phyloP scores from a whole-genome alignment of 768 basidiomycete genomes.

The Lentinula edodes region DNA sequence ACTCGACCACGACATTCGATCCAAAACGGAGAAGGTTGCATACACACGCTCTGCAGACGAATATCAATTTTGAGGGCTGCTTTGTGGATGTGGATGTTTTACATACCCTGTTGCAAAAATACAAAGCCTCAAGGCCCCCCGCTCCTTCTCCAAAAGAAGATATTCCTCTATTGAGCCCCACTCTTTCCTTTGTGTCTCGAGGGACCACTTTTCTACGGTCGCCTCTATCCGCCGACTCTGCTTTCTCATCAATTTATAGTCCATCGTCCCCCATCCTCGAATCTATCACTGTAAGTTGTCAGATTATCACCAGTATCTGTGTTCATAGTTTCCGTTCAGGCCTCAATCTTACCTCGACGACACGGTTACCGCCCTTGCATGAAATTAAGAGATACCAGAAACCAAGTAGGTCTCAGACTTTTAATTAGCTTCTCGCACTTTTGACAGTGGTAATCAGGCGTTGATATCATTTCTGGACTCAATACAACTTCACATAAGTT shows the following conservation, averaged over 20 bases:
- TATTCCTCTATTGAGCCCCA: background rate
- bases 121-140: background rate
- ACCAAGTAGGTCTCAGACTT: constrained; percentile 25
- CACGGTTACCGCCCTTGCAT: constrained; percentile 29
- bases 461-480: constrained; percentile 39
- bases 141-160: background rate
- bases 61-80: constrained; percentile 40
- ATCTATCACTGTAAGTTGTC: constrained; percentile 37
- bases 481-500: constrained; percentile 37
- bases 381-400: constrained; percentile 33
- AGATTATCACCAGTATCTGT: background rate
- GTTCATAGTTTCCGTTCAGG: constrained; percentile 22
- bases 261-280: constrained; percentile 32
- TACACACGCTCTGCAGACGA: constrained; percentile 43
- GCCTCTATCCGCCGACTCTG: constrained; percentile 7
- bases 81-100: constrained; percentile 38
- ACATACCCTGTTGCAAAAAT: background rate
- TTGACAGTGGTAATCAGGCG: constrained; percentile 25
- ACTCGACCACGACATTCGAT: constrained; percentile 49
- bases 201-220: constrained; percentile 9
- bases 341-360: constrained; percentile 42
- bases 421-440: background rate
- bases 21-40: constrained; percentile 52
- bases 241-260: constrained; percentile 9
- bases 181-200: background rate